phyloP scores from a whole-genome alignment of 805 yeast species.

The Nadsonia fulvescens region DNA sequence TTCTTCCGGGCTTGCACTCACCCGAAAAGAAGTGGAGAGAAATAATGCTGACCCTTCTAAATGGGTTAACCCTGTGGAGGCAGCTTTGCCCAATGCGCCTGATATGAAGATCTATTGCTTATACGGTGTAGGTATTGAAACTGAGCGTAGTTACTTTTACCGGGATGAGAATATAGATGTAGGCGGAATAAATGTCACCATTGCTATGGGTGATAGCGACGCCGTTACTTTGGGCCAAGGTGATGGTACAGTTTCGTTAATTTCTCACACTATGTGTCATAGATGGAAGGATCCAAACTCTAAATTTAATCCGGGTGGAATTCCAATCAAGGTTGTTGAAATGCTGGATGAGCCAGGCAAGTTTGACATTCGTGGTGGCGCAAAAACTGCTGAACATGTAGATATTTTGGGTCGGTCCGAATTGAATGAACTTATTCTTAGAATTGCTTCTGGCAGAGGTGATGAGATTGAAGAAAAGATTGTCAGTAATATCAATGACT shows the following conservation, averaged over 20 bases:
- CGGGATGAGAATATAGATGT: slow-evolving; percentile 42
- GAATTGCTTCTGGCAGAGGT: slow-evolving; percentile 71
- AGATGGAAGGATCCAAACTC: slow-evolving; percentile 56
- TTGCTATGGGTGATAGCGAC: slow-evolving; percentile 42
- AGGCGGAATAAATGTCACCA: slow-evolving; percentile 46
- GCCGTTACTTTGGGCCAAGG: slow-evolving; percentile 81
- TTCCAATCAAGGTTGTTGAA: slow-evolving; percentile 66
- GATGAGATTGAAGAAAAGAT: slow-evolving; percentile 41
- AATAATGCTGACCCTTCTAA: slow-evolving; percentile 60
- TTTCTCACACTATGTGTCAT: slow-evolving; percentile 83
- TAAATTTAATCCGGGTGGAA: slow-evolving; percentile 61
- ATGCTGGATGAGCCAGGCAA: slow-evolving; percentile 85
- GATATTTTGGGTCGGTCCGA: slow-evolving; percentile 90
- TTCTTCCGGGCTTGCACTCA: slow-evolving; percentile 58
- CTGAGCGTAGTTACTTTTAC: slow-evolving; percentile 84
- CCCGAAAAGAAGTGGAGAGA: slow-evolving; percentile 34
- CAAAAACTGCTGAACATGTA: slow-evolving; percentile 94
- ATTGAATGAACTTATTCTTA: slow-evolving; percentile 66
- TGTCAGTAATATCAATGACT: slow-evolving; percentile 40
- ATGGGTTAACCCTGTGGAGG: slow-evolving; percentile 94
- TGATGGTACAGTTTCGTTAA: slow-evolving; percentile 82
- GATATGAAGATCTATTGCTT: slow-evolving; percentile 76
- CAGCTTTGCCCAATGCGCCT: slow-evolving; percentile 82
- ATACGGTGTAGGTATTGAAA: slow-evolving; percentile 93
- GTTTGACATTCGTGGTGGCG: slow-evolving; percentile 92